phyloP scores from a whole-genome alignment of 2,329 filamentous ascomycete species.

The Epichloe baconii region DNA sequence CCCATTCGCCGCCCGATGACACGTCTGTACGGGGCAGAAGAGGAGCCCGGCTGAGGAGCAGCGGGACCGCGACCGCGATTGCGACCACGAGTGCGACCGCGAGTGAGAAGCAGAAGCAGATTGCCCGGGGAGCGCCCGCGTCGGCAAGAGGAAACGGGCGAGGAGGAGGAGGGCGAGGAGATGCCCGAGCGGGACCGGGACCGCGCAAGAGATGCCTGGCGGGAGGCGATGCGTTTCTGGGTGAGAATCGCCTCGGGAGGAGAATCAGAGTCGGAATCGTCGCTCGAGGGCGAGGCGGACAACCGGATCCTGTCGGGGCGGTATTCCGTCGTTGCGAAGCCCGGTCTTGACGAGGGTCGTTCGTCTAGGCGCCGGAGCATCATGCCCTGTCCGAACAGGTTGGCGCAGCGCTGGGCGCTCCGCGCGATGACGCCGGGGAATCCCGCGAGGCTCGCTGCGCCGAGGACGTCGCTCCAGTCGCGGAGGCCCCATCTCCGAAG shows the following conservation, averaged over 20 bases:
- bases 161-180: background rate
- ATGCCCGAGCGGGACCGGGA: conserved; percentile 14
- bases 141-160: conserved; percentile 3
- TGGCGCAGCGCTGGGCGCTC: conserved; percentile 59
- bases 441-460: conserved; percentile 61
- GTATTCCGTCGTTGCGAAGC: conserved; percentile 17
- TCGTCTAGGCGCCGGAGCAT: conserved; percentile 42
- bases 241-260: conserved; percentile 12
- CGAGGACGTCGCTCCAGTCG: conserved; percentile 79
- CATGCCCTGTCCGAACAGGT: conserved; percentile 64
- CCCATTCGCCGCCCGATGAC: conserved; percentile 22
- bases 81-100: conserved; percentile 9
- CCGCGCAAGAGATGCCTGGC: conserved; percentile 5
- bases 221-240: conserved; percentile 18
- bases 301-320: conserved; percentile 16
- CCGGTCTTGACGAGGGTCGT: conserved; percentile 12
- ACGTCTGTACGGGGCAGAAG: conserved; percentile 25
- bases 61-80: conserved; percentile 12
- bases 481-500: conserved; percentile 33
- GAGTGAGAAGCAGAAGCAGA: background rate
- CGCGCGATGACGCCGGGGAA: conserved; percentile 55
- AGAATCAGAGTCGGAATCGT: conserved; percentile 1
- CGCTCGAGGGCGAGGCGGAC: conserved; percentile 12
- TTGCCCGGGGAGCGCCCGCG: background rate
- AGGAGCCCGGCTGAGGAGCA: conserved; percentile 19